Evolutionary conservation across 768 basidiomycete species (phyloP).

Genomic region (Galerina marginata): DNA sequence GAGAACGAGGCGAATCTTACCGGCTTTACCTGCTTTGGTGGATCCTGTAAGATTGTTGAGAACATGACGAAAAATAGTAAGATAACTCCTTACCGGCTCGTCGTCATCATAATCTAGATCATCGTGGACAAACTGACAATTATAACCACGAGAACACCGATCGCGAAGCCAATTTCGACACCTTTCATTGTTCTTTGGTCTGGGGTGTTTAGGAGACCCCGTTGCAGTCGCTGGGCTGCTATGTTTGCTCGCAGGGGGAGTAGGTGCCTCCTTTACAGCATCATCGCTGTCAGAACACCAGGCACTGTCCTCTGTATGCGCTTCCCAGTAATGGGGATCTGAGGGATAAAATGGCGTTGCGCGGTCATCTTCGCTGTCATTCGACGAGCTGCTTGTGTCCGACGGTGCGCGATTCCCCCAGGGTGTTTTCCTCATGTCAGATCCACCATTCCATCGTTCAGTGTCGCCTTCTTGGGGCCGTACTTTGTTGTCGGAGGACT

Average conservation of each 20-base stretch:
- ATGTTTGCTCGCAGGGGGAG: background rate
- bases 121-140: conserved; percentile 7
- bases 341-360: background rate
- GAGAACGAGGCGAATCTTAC: too few species aligned
- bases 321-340: conserved; percentile 7
- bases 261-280: background rate
- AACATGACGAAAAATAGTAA: background rate
- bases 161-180: conserved; percentile 8
- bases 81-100: conserved; percentile 26
- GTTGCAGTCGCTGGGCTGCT: background rate
- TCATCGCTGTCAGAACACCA: conserved; percentile 9
- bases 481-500: background rate
- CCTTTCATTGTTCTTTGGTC: conserved; percentile 6
- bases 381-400: conserved; percentile 12
- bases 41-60: conserved; percentile 5
- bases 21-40: conserved; percentile 4
- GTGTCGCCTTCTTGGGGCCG: background rate
- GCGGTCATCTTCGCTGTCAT: background rate
- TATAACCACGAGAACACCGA: conserved; percentile 6
- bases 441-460: background rate
- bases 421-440: conserved; percentile 4
- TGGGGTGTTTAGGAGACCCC: background rate
- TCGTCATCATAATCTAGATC: conserved; percentile 34
- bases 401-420: conserved; percentile 11
- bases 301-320: conserved; percentile 3